A percentile compares a stretch with the other conserved stretches of the same genome.
Evolutionary conservation across 2,329 filamentous ascomycete species (phyloP).

Genomic region (Cercospora berteroae): DNA sequence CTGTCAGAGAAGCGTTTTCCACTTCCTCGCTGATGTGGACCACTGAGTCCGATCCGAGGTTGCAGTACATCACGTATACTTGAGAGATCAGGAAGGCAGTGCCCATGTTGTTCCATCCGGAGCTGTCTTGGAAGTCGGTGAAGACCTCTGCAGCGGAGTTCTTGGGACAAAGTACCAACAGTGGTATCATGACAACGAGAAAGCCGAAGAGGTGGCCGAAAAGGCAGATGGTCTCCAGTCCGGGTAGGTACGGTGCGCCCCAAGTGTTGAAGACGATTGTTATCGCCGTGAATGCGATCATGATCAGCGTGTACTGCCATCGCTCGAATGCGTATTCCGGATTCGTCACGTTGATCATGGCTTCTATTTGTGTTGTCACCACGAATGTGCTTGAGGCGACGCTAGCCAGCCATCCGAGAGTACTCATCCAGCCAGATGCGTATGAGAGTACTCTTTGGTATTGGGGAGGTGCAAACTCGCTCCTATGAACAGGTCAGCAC

Average conservation of each 20-base stretch:
- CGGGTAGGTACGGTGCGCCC: slow-evolving; percentile 37
- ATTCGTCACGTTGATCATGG: slow-evolving; percentile 38
- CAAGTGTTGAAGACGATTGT: slow-evolving; percentile 34
- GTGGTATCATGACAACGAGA: slow-evolving; percentile 34
- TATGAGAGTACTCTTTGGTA: slow-evolving; percentile 34
- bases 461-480: slow-evolving; percentile 35
- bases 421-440: slow-evolving; percentile 28
- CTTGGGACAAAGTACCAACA: slow-evolving; percentile 35
- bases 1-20: slow-evolving; percentile 32
- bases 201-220: slow-evolving; percentile 35
- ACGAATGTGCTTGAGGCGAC: slow-evolving; percentile 39
- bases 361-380: slow-evolving; percentile 39
- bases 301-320: slow-evolving; percentile 35
- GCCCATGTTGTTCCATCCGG: slow-evolving; percentile 33
- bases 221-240: slow-evolving; percentile 41
- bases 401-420: slow-evolving; percentile 32
- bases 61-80: slow-evolving; percentile 15
- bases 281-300: slow-evolving; percentile 39
- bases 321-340: slow-evolving; percentile 31
- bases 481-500: slow-evolving; percentile 7
- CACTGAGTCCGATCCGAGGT: slow-evolving; percentile 32
- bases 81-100: slow-evolving; percentile 34
- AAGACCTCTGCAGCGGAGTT: slow-evolving; percentile 37
- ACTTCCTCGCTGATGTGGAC: slow-evolving; percentile 39
- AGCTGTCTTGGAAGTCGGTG: slow-evolving; percentile 30